Percentiles rank a stretch among this genome's conserved stretches.
These are phyloP conservation scores for Talaromyces marneffei DNA, from an alignment of 2,329 filamentous ascomycete species.

Conservation along the genomic window DNA sequence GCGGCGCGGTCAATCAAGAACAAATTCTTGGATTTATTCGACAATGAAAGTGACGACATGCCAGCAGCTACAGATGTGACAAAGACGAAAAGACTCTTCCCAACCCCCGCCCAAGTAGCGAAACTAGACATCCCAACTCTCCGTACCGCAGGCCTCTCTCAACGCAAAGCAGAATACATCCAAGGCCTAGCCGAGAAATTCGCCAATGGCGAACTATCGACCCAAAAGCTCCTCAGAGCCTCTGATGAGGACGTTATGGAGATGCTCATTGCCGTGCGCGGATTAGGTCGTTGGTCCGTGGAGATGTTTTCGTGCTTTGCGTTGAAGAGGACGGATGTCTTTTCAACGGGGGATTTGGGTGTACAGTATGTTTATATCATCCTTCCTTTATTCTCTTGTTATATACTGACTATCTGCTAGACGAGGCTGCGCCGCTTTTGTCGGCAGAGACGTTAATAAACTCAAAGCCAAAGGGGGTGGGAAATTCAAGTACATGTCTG, in stretches of 20 bases:
- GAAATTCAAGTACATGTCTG: constrained; percentile 98
- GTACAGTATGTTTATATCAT: constrained; percentile 59
- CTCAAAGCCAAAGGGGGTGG: constrained; percentile 70
- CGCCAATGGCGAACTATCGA: constrained; percentile 64
- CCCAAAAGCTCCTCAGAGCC: constrained; percentile 68
- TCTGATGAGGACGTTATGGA: constrained; percentile 81
- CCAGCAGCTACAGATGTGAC: not conserved
- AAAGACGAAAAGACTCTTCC: constrained; percentile 49
- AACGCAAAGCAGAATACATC: constrained; percentile 94
- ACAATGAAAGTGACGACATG: constrained; percentile 26
- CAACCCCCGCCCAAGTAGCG: constrained; percentile 68
- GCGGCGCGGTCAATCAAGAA: constrained; percentile 84
- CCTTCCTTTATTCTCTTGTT: not conserved
- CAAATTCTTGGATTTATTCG: constrained; percentile 74
- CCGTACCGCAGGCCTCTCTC: constrained; percentile 79
- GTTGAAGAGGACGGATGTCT: constrained; percentile 91
- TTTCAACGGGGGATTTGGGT: constrained; percentile 84
- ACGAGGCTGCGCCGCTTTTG: constrained; percentile 82
- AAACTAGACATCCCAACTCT: constrained; percentile 59
- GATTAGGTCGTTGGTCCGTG: constrained; percentile 82
- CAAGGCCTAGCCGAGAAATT: constrained; percentile 81
- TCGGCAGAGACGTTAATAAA: constrained; percentile 75
- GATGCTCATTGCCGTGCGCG: constrained; percentile 76
- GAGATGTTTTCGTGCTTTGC: constrained; percentile 98
- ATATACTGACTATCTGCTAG: constrained; percentile 26